Evolutionary conservation across 306 rosid genomes (phyloP).

Genomic region (Nissolia schottii): DNA sequence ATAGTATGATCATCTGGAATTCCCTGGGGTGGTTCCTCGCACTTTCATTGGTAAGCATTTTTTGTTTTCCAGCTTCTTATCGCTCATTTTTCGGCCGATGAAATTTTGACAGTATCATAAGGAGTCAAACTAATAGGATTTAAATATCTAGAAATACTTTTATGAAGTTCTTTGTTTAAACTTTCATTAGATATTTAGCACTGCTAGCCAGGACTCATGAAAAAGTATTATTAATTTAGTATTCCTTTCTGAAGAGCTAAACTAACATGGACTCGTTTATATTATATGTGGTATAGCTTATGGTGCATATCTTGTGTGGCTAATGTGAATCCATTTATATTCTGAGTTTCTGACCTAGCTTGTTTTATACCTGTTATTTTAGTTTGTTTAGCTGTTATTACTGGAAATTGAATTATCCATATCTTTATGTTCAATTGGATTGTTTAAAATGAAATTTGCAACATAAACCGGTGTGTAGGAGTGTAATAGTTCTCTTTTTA

Average conservation of each 20-base stretch:
- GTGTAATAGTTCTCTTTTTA: neutral
- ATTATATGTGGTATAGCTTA: neutral
- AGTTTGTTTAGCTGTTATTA: slow-evolving; percentile 5
- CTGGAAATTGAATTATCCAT: neutral
- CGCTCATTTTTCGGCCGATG: neutral
- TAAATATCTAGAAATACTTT: neutral
- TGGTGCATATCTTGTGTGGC: neutral
- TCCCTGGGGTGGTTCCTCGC: slow-evolving; percentile 92
- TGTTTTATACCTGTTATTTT: neutral
- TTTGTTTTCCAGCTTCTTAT: neutral
- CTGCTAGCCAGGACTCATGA: neutral
- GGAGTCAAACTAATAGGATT: neutral
- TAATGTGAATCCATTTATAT: neutral
- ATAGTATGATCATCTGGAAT: slow-evolving; percentile 93
- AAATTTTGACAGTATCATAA: neutral
- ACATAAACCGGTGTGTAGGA: neutral
- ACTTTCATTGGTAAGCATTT: slow-evolving; percentile 69
- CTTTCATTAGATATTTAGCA: neutral
- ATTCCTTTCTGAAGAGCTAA: neutral
- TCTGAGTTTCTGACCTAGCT: neutral
- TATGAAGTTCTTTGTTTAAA: neutral
- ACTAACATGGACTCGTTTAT: neutral
- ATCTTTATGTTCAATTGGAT: slow-evolving; percentile 5
- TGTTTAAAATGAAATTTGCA: neutral
- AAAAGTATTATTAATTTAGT: neutral